Percentiles rank a stretch among this genome's conserved stretches.
phyloP scores from a whole-genome alignment of 2,329 filamentous ascomycete species.

The Thielaviopsis populi region DNA sequence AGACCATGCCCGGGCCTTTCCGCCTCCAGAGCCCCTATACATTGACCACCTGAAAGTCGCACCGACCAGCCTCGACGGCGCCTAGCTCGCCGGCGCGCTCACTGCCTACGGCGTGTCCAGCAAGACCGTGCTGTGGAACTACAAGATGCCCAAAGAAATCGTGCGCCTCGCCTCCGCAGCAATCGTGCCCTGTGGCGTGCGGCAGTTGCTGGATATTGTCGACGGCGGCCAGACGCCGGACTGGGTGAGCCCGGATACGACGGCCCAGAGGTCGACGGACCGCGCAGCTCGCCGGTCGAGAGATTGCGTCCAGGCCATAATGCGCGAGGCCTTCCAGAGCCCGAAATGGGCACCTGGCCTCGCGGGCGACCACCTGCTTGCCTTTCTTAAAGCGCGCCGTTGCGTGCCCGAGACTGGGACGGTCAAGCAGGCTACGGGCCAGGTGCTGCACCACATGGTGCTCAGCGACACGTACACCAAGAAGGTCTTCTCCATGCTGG shows the following conservation, averaged over 20 bases:
- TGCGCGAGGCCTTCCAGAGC: slow-evolving; percentile 37
- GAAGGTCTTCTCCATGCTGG: slow-evolving; percentile 30
- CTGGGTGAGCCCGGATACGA: slow-evolving; percentile 34
- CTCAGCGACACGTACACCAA: slow-evolving; percentile 31
- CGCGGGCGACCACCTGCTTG: slow-evolving; percentile 31
- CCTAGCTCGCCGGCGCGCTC: slow-evolving; percentile 42
- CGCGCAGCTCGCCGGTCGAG: slow-evolving; percentile 24
- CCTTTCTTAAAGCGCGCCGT: slow-evolving; percentile 28
- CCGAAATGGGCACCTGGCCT: slow-evolving; percentile 36
- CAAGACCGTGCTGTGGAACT: slow-evolving; percentile 45
- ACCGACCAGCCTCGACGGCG: slow-evolving; percentile 26
- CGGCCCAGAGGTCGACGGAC: slow-evolving; percentile 26
- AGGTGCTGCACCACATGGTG: slow-evolving; percentile 37
- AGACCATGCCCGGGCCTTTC: slow-evolving; percentile 20
- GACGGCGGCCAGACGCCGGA: slow-evolving; percentile 38
- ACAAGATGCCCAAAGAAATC: slow-evolving; percentile 39
- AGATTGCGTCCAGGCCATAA: slow-evolving; percentile 29
- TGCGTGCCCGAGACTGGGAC: slow-evolving; percentile 20
- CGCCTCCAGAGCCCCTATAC: slow-evolving; percentile 27
- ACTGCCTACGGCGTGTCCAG: slow-evolving; percentile 41
- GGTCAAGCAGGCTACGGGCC: slow-evolving; percentile 31
- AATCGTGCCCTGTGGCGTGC: slow-evolving; percentile 42
- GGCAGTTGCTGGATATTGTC: slow-evolving; percentile 39
- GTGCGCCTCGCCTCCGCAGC: slow-evolving; percentile 35
- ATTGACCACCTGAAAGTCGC: slow-evolving; percentile 33